Base-by-base conservation (phyloP, 202 grass and related monocot species). In the Dendrocalamus latiflorus region DNA sequence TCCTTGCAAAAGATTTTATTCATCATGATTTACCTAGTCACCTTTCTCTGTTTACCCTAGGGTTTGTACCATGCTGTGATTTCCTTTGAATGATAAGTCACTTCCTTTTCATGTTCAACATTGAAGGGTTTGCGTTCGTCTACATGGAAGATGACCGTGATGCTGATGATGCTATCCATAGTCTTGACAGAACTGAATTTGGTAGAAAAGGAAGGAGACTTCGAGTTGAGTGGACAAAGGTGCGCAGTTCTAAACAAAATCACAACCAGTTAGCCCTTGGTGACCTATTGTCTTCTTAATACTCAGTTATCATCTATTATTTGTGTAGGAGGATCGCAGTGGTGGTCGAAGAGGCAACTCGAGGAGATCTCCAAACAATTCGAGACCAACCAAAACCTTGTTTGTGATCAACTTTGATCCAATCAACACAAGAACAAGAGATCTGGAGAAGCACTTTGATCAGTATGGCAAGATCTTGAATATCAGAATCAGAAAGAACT, bases 351-450 rank as follows among this genome's bases (percentile, higher is more conserved):
- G 38, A 69, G 90, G 97, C 22, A 83, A 88, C 81, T 91, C 71
- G 21, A 94, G 85, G 68, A 89, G 86, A 67, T 99, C 97, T 50
- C 97, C 93, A 76, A 89, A 57, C 65, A 96, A 88, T 71, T 79
- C 67, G 36, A 96, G 10, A 74, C 96, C 91, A 15, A 93, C 96
- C 17, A 96, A 99, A 84, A 99, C 96, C 12, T 81, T 99, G 77
- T 99, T 99, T 81, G 96, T 99, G 41, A 99, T 99, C 57, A 99
- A 99, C 83, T 99, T 99, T 89, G 96, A 99, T 56, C 93, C 96
- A 24, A 88, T 99, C 70, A 89, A 81, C 79, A 99, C 96, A 42
- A 94, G 96, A 78, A 91, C 91, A 57, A 93, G 84, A 90, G 93
- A 99, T 87, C 64, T 96, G 70, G 96, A 96, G 81, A 90, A 75